These are phyloP conservation scores for Croton setiger DNA, from an alignment of 441 rosid species.

Conservation along the genomic window DNA sequence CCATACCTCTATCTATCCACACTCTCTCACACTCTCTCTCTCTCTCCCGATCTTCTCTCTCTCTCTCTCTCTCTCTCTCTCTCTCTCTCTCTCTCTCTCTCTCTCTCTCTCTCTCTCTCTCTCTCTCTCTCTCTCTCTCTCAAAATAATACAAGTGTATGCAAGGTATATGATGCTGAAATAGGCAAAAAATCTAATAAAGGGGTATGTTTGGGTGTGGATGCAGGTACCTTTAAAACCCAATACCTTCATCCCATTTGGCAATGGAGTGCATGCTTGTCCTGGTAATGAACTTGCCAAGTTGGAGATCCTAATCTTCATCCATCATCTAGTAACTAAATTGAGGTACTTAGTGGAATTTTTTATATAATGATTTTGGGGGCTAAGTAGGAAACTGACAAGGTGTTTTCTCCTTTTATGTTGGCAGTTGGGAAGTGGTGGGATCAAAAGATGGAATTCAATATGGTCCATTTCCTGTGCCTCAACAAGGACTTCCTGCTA, in stretches of 20 bases:
- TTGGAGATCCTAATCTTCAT: constrained; percentile 68
- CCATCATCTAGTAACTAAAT: constrained; percentile 68
- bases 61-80: too few relatives aligned
- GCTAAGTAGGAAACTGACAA: too few relatives aligned
- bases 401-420: neutral
- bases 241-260: constrained; percentile 92
- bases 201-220: neutral
- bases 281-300: constrained; percentile 94
- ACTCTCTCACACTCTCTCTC: too few relatives aligned
- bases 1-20: too few relatives aligned
- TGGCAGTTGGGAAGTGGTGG: constrained; percentile 82
- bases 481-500: constrained; percentile 63
- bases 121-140: neutral
- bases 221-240: constrained; percentile 72
- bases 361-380: neutral
- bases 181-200: neutral
- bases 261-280: constrained; percentile 83
- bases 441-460: constrained; percentile 55
- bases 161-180: neutral
- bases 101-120: too few relatives aligned
- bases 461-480: constrained; percentile 93
- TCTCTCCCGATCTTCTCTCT: too few relatives aligned
- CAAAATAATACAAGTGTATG: neutral
- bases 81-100: too few relatives aligned
- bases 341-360: constrained; percentile 42